Conservation (phyloP, 169 alveolate genomes). For the Plasmodium fragile region DNA sequence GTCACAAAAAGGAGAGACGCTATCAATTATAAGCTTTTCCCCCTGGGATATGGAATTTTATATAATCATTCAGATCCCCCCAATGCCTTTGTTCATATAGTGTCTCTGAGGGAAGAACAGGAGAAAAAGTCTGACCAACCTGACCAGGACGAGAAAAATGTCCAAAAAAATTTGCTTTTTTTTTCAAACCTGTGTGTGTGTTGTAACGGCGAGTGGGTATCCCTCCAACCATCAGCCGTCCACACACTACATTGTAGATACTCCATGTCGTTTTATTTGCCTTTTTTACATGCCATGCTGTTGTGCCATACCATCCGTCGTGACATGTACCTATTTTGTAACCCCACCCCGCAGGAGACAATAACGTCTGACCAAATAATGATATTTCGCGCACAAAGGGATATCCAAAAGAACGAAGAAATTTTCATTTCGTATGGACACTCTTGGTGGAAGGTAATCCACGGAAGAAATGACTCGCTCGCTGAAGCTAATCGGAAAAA, state of each 20-base stretch:
- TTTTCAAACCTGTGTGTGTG: neutral
- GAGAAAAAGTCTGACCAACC: neutral
- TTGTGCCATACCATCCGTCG: neutral
- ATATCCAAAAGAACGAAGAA: slow-evolving; percentile 35
- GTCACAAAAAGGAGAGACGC: slow-evolving; percentile 1
- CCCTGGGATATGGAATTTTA: slow-evolving; percentile 68
- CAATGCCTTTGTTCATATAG: slow-evolving; percentile 57
- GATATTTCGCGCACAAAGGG: slow-evolving; percentile 28
- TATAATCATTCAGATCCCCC: slow-evolving; percentile 59
- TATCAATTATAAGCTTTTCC: slow-evolving; percentile 26
- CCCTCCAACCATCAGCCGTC: neutral
- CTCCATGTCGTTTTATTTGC: neutral
- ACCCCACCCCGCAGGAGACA: slow-evolving; percentile 16
- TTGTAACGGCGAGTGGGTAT: neutral
- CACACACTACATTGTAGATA: neutral
- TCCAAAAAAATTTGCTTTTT: neutral
- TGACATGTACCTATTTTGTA: neutral
- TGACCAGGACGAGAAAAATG: neutral
- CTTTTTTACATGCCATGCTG: neutral
- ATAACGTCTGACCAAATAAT: slow-evolving; percentile 28
- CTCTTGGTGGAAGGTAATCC: slow-evolving; percentile 58
- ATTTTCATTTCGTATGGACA: slow-evolving; percentile 61
- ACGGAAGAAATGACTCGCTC: neutral
- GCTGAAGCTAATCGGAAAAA: neutral
- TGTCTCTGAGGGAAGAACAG: slow-evolving; percentile 2